phyloP scores from a whole-genome alignment of 148 eudicot species.

The Cornus florida region DNA sequence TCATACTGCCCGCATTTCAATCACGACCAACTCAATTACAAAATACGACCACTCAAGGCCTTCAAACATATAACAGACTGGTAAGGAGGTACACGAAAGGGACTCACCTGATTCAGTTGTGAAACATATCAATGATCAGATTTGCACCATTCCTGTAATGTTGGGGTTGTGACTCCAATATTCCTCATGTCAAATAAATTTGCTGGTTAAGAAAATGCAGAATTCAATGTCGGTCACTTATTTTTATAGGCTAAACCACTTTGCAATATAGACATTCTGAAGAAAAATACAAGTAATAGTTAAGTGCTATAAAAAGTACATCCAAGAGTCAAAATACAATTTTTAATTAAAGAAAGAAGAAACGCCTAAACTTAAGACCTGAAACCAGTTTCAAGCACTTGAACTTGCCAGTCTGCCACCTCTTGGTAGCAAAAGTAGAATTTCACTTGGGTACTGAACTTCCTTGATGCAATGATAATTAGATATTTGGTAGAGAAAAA shows the following conservation, averaged over 20 bases:
- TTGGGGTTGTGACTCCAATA: constrained; percentile 76
- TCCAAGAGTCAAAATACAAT: not conserved
- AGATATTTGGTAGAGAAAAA: too few relatives aligned
- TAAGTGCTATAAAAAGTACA: not conserved
- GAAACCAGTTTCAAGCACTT: too few relatives aligned
- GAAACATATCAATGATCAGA: constrained; percentile 23
- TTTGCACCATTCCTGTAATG: constrained; percentile 70
- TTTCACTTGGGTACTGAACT: too few relatives aligned
- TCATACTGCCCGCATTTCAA: too few relatives aligned
- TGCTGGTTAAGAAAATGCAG: constrained; percentile 42
- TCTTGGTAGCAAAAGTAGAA: too few relatives aligned
- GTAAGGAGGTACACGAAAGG: not conserved
- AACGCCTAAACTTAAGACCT: not conserved
- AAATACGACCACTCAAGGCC: not conserved
- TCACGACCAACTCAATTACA: too few relatives aligned
- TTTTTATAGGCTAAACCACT: not conserved
- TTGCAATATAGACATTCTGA: not conserved
- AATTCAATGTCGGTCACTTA: constrained; percentile 20
- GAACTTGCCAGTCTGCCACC: too few relatives aligned
- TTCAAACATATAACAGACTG: not conserved
- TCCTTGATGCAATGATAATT: too few relatives aligned
- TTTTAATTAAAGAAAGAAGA: not conserved
- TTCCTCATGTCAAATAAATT: constrained; percentile 78
- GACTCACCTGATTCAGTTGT: constrained; percentile 13
- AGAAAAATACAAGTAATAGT: not conserved